Conservation (phyloP, 164 flowering plant genomes). For the Dillenia suffruticosa region DNA sequence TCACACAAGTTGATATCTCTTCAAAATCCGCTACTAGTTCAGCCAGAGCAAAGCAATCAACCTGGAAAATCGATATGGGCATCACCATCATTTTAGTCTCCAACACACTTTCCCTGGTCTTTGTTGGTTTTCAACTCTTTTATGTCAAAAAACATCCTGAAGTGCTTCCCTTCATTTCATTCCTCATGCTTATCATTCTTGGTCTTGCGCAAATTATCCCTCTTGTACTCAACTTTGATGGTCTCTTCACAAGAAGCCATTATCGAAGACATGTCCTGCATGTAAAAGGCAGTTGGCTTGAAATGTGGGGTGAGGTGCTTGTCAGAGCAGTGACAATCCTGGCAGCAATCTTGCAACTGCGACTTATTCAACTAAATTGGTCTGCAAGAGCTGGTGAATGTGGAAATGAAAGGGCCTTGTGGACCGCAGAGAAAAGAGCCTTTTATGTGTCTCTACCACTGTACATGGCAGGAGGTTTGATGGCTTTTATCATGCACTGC, state of each 20-base stretch:
- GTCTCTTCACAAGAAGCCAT: slow-evolving; percentile 25
- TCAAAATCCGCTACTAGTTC: slow-evolving; percentile 13
- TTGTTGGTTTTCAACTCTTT: slow-evolving; percentile 42
- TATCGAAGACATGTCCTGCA: slow-evolving; percentile 17
- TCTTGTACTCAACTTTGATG: slow-evolving; percentile 58
- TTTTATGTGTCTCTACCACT: slow-evolving; percentile 27
- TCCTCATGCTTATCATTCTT: slow-evolving; percentile 55
- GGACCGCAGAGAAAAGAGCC: slow-evolving; percentile 44
- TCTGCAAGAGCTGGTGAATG: slow-evolving; percentile 28
- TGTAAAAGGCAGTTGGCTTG: slow-evolving; percentile 42
- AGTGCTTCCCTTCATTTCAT: slow-evolving; percentile 43
- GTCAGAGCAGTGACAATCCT: slow-evolving; percentile 46
- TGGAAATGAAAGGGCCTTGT: slow-evolving; percentile 21
- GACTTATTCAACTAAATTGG: slow-evolving; percentile 57
- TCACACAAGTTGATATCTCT: slow-evolving; percentile 31
- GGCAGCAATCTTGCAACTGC: slow-evolving; percentile 50
- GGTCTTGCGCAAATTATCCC: slow-evolving; percentile 59
- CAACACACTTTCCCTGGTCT: slow-evolving; percentile 47
- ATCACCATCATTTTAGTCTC: slow-evolving; percentile 50
- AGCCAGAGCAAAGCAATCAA: slow-evolving; percentile 11
- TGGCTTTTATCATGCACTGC: slow-evolving; percentile 29
- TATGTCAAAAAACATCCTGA: slow-evolving; percentile 47
- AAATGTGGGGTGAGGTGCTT: slow-evolving; percentile 37
- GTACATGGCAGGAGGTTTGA: slow-evolving; percentile 33
- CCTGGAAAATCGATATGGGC: slow-evolving; percentile 61